These are phyloP conservation scores for Geotrichum citri-aurantii DNA, from an alignment of 1,139 yeast species.

Conservation along the genomic window DNA sequence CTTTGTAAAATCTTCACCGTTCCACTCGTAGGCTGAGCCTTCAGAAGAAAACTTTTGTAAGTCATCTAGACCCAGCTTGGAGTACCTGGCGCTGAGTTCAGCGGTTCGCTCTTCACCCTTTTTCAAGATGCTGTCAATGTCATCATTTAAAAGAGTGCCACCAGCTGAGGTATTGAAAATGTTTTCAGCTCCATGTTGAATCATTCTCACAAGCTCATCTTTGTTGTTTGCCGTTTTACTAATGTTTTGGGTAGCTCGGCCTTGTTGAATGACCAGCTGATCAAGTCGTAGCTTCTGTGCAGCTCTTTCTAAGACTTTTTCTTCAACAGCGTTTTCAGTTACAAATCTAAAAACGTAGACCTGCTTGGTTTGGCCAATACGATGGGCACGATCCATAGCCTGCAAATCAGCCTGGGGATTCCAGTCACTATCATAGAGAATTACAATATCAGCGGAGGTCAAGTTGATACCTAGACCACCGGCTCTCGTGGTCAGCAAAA, in stretches of 20 bases:
- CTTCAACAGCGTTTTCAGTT: slow-evolving; percentile 94
- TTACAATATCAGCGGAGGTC: slow-evolving; percentile 87
- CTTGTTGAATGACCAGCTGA: slow-evolving; percentile 94
- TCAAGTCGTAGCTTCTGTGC: slow-evolving; percentile 90
- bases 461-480: slow-evolving; percentile 96
- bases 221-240: slow-evolving; percentile 42
- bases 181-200: slow-evolving; percentile 91
- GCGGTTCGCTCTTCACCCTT: slow-evolving; percentile 81
- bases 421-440: slow-evolving; percentile 94
- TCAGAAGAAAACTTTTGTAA: slow-evolving; percentile 85
- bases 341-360: slow-evolving; percentile 89
- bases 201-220: slow-evolving; percentile 90
- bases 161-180: slow-evolving; percentile 51
- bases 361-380: slow-evolving; percentile 96
- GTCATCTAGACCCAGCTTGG: slow-evolving; percentile 84
- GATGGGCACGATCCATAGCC: slow-evolving; percentile 98
- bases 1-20: slow-evolving; percentile 88
- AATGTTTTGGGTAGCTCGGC: slow-evolving; percentile 50
- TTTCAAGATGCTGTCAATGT: slow-evolving; percentile 71
- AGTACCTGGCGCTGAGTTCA: slow-evolving; percentile 69
- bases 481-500: slow-evolving; percentile 88
- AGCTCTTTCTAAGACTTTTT: slow-evolving; percentile 91
- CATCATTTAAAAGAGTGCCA: slow-evolving; percentile 47
- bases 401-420: slow-evolving; percentile 98
- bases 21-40: slow-evolving; percentile 90